Evolutionary conservation across 805 yeast genomes (phyloP), one percentile per base, ranked within the genome.

Genomic region (Wickerhamomyces rabaulensis): DNA sequence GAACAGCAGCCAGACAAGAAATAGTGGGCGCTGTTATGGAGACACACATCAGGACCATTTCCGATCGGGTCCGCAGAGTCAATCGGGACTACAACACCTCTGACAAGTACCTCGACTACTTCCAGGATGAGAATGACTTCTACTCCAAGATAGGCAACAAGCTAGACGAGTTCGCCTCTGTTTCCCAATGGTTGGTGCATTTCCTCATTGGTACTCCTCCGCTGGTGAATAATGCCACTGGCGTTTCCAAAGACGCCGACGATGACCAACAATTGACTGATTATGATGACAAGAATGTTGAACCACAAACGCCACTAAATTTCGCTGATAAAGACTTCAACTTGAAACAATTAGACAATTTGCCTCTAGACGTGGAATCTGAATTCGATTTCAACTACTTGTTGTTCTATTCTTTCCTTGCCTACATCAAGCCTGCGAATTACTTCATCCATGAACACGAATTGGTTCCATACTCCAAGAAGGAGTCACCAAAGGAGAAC

Each of bases 391-490:
- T 46, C 17, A 46, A 53, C 22, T 40, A 46, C 20, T 23, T 47
- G 10, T 10, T 43, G 13, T 49, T 47, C 23, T 47, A 49, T 13
- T 27, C 53, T 10, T 53, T 50, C 23, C 20, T 55, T 15, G 37
- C 52, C 12, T 54, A 46, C 29, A 29, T 55, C 35, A 54, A 55
- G 25, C 59, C 59, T 3, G 40, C 59, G 4, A 44, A 48, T 7
- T 52, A 42, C 33, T 54, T 52, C 39, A 41, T 55, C 19, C 51
- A 52, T 26, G 49, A 45, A 20, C 43, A 42, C 29, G 57, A 55
- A 17, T 35, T 55, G 27, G 21, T 42, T 3, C 43, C 45, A 15
- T 41, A 39, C 20, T 33, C 36, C 1, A 20, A 36, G 16, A 19
- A 40, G 7, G 56, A 53, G 37, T 29, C 49, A 2, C 20, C 20